These are phyloP conservation scores for Suillus weaverae DNA, from an alignment of 768 basidiomycete genomes.

Conservation along the genomic window DNA sequence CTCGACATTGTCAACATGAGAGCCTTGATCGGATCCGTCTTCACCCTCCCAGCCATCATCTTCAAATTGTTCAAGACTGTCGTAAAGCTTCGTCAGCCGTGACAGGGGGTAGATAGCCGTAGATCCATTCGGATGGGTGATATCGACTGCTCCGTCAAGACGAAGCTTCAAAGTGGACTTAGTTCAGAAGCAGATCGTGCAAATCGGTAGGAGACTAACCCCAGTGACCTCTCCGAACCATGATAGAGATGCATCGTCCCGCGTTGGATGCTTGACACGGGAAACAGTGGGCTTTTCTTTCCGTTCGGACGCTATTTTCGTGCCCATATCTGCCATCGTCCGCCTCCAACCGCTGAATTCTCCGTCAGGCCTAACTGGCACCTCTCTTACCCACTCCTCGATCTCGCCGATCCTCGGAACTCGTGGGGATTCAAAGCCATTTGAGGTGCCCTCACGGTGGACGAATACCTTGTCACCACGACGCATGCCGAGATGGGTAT, in stretches of 20 bases:
- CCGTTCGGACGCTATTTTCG: conserved; percentile 49
- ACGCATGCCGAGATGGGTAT: conserved; percentile 71
- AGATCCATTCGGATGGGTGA: conserved; percentile 64
- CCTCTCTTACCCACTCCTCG: conserved; percentile 75
- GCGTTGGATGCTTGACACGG: conserved; percentile 42
- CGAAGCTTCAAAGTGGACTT: conserved; percentile 49
- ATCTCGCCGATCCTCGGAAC: conserved; percentile 87
- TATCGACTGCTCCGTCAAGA: conserved; percentile 70
- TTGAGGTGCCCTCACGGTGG: conserved; percentile 66
- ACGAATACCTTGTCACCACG: conserved; percentile 86
- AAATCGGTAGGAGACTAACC: conserved; percentile 40
- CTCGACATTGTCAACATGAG: conserved; percentile 44
- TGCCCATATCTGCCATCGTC: conserved; percentile 67
- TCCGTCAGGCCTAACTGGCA: conserved; percentile 46
- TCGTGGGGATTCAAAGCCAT: conserved; percentile 64
- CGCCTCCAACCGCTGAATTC: conserved; percentile 70
- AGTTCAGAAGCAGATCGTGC: conserved; percentile 6
- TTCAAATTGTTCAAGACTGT: conserved; percentile 79
- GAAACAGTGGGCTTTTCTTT: conserved; percentile 40
- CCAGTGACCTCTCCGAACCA: conserved; percentile 91
- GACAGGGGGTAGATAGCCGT: conserved; percentile 56
- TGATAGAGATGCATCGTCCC: conserved; percentile 44
- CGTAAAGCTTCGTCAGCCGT: conserved; percentile 73
- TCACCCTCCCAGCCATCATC: conserved; percentile 62
- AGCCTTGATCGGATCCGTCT: conserved; percentile 30